phyloP scores from a whole-genome alignment of 495 filamentous ascomycete genomes.

The Tuber magnatum region DNA sequence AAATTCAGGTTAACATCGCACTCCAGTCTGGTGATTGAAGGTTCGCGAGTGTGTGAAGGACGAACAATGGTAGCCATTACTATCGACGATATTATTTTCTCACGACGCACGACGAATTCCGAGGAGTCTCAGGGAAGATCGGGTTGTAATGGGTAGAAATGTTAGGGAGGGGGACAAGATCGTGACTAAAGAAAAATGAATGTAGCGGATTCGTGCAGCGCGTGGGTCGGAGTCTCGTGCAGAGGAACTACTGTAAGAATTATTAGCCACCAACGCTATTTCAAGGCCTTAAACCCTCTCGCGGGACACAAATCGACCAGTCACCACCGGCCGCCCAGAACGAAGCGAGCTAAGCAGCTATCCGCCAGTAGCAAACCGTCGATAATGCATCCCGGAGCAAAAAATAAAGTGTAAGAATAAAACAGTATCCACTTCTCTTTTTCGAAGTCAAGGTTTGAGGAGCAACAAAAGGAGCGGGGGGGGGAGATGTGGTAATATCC shows the following conservation, averaged over 20 bases:
- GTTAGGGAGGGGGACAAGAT: constrained; percentile 24
- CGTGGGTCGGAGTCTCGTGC: constrained; percentile 40
- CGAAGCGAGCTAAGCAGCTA: constrained; percentile 15
- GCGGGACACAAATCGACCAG: constrained; percentile 22
- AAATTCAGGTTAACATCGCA: constrained; percentile 40
- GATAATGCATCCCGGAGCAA: constrained; percentile 10
- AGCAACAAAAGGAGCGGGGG: constrained; percentile 4
- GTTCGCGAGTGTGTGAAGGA: constrained; percentile 34
- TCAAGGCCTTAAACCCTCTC: constrained; percentile 2
- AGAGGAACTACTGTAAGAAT: constrained; percentile 33
- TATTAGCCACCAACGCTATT: constrained; percentile 31
- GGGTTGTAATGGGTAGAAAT: constrained; percentile 11
- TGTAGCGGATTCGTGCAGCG: constrained; percentile 37
- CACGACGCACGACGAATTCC: constrained; percentile 4
- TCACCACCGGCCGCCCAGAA: constrained; percentile 19
- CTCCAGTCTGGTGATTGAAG: constrained; percentile 35
- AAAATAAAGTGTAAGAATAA: neutral
- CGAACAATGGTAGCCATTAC: constrained; percentile 34
- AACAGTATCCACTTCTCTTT: neutral
- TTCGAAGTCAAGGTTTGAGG: neutral
- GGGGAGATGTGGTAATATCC: neutral
- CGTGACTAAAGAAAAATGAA: constrained; percentile 36
- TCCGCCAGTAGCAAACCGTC: constrained; percentile 13
- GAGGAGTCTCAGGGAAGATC: neutral
- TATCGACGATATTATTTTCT: constrained; percentile 18